Evolutionary conservation across 345 rosid species (phyloP).

Genomic region (Lepidium africanum): DNA sequence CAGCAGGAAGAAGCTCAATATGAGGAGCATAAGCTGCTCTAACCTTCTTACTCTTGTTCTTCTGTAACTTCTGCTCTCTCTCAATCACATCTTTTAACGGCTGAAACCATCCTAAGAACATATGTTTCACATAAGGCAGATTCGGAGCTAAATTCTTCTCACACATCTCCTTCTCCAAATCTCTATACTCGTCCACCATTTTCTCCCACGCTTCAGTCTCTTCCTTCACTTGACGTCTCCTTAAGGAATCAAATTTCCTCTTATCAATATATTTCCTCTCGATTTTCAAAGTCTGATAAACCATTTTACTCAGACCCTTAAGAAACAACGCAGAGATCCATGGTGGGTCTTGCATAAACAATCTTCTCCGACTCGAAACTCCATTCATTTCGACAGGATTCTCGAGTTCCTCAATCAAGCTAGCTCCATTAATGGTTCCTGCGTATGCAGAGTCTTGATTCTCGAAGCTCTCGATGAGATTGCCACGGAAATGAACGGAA

Average conservation of each 20-base stretch:
- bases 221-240: slow-evolving; percentile 75
- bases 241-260: slow-evolving; percentile 49
- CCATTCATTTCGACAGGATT: slow-evolving; percentile 30
- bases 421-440: slow-evolving; percentile 16
- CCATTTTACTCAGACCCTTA: slow-evolving; percentile 46
- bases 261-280: slow-evolving; percentile 49
- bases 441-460: slow-evolving; percentile 22
- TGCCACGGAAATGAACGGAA: slow-evolving; percentile 29
- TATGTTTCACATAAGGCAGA: slow-evolving; percentile 67
- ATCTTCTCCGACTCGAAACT: slow-evolving; percentile 23
- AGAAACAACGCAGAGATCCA: slow-evolving; percentile 72
- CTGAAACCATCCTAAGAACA: slow-evolving; percentile 90
- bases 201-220: slow-evolving; percentile 96
- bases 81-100: slow-evolving; percentile 74
- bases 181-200: slow-evolving; percentile 70
- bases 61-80: slow-evolving; percentile 62
- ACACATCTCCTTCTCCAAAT: slow-evolving; percentile 68
- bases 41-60: slow-evolving; percentile 44
- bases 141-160: slow-evolving; percentile 76
- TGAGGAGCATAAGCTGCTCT: slow-evolving; percentile 80
- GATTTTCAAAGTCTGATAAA: slow-evolving; percentile 36
- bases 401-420: slow-evolving; percentile 25
- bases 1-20: slow-evolving; percentile 69
- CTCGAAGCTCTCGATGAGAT: slow-evolving; percentile 41
- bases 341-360: slow-evolving; percentile 67